Evolutionary conservation across 2,329 filamentous ascomycete species (phyloP), one percentile per base, ranked within the genome.

Genomic region (Xylaria sp.): DNA sequence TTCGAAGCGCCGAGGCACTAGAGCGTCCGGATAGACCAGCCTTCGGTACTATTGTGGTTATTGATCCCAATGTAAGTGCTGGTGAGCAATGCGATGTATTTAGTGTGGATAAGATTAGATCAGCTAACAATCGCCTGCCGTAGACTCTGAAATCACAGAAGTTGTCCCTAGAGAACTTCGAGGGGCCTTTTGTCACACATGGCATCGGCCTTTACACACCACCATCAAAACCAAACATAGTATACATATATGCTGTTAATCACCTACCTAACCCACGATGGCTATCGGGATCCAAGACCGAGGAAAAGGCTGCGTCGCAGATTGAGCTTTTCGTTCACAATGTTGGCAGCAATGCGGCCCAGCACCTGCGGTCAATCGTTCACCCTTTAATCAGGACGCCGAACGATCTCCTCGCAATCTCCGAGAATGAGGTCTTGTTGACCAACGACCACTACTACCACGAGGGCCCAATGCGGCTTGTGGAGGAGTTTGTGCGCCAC

Each of bases 211-310:
- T 90, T 6, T 80, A 87, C n/a, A 68, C 62, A 0, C 49, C 69
- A 0, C 70, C 72, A 2, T 74, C 79, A 2, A 86, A 89, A 67
- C 82, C 81, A 0, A 71, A 81, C 1, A 71, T 72, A 2, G 83
- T 90, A 5, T 90, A 87, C 69, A 85, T 90, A 51, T 87, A 86
- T 61, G 87, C 85, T 0, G 75, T 90, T 56, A 90, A 90, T 69
- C 88, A 90, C 62, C 70, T 85, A 0, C 84, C 87, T 0, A 84
- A 88, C 63, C 79, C 80, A 0, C 78, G 79, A 0, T 82, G 80
- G 71, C 72, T 33, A 51, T 59, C 29, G 20, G 71, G 53, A 6
- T 69, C 67, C 2, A 65, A 68, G 4, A 76, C 76, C 1, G 72
- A 73, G 1, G 77, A 75, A 10, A 82, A 82, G 65, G 80, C 83